Percentiles rank a stretch among this genome's conserved stretches.
These are phyloP conservation scores for Vigna trinervia DNA, from an alignment of 306 rosid species.

Conservation along the genomic window DNA sequence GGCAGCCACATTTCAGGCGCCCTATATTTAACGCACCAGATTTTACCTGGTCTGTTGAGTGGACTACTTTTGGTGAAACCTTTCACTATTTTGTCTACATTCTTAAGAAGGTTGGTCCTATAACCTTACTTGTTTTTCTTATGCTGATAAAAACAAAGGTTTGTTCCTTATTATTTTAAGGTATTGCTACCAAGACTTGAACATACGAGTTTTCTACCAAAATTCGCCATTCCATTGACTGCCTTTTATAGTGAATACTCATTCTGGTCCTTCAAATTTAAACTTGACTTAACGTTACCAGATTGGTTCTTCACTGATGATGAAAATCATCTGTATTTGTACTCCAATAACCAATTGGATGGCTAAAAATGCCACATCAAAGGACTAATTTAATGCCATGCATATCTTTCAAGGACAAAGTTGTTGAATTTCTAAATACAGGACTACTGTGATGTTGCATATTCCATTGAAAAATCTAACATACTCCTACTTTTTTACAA, in stretches of 20 bases:
- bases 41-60: slow-evolving; percentile 93
- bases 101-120: slow-evolving; percentile 76
- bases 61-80: slow-evolving; percentile 83
- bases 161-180: slow-evolving; percentile 2
- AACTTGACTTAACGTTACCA: background rate
- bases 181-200: slow-evolving; percentile 17
- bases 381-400: slow-evolving; percentile 1
- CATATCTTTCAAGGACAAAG: background rate
- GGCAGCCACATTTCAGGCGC: slow-evolving; percentile 93
- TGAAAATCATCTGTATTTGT: slow-evolving; percentile 18
- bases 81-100: slow-evolving; percentile 88
- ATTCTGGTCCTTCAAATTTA: slow-evolving; percentile 29
- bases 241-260: background rate
- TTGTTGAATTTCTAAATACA: background rate
- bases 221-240: background rate
- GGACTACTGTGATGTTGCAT: slow-evolving; percentile 2
- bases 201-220: background rate
- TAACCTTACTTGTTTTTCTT: slow-evolving; percentile 6
- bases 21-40: slow-evolving; percentile 76
- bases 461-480: slow-evolving; percentile 24
- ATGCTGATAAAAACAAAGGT: background rate
- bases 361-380: slow-evolving; percentile 14
- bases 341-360: slow-evolving; percentile 25
- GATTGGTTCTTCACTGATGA: slow-evolving; percentile 13
- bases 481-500: background rate